Evolutionary conservation across 164 flowering plant species (phyloP).

Genomic region (Macadamia integrifolia): DNA sequence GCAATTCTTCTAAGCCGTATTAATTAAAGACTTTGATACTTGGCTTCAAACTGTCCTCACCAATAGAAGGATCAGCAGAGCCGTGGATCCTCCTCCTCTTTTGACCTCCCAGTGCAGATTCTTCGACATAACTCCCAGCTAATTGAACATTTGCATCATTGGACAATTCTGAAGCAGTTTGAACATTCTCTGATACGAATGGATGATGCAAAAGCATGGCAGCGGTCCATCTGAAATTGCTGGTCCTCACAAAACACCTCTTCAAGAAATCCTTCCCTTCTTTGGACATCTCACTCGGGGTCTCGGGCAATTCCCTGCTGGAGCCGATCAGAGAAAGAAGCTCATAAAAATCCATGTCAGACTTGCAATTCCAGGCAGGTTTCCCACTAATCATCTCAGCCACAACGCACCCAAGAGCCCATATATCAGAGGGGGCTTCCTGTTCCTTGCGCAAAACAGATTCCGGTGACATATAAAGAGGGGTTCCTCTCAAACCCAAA

Average conservation of each 20-base stretch:
- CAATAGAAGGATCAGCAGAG: too few relatives aligned
- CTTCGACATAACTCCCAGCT: too few relatives aligned
- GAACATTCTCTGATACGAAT: neutral
- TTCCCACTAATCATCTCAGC: conserved; percentile 1
- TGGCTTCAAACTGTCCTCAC: too few relatives aligned
- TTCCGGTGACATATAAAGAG: neutral
- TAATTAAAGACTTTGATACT: too few relatives aligned
- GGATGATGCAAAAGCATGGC: neutral
- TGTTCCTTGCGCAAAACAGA: neutral
- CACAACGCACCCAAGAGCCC: neutral
- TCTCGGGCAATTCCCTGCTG: neutral
- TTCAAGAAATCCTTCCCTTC: neutral
- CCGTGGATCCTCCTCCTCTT: too few relatives aligned
- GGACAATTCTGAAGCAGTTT: neutral
- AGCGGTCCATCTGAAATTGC: neutral
- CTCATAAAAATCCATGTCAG: neutral
- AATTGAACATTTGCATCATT: too few relatives aligned
- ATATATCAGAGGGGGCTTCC: neutral
- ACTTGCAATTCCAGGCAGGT: neutral
- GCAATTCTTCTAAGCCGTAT: too few relatives aligned
- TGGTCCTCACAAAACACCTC: neutral
- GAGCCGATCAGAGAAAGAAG: neutral
- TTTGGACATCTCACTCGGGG: neutral
- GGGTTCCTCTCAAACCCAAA: neutral
- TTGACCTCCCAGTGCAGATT: too few relatives aligned